Evolutionary conservation across 2,329 filamentous ascomycete genomes (phyloP).

Genomic region (Diplodia sapinea): DNA sequence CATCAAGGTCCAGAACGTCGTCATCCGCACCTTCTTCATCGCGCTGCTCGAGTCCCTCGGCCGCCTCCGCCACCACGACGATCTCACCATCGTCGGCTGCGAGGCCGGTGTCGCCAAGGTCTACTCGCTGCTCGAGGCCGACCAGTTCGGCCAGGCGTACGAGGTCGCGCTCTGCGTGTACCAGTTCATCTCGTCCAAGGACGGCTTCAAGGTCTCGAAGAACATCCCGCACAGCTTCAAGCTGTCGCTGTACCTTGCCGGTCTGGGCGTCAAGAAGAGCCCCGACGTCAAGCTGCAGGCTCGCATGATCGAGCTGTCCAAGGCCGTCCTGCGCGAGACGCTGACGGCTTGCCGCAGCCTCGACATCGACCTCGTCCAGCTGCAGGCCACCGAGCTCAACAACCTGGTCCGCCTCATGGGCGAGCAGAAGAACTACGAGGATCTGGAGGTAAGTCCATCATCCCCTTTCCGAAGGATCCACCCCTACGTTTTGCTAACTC

Average conservation of each 20-base stretch:
- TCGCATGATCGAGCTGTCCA: constrained; percentile 50
- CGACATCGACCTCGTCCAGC: constrained; percentile 52
- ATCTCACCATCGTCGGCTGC: constrained; percentile 22
- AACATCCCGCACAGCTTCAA: constrained; percentile 49
- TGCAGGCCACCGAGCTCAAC: constrained; percentile 51
- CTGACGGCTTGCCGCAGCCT: constrained; percentile 48
- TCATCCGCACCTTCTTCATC: constrained; percentile 30
- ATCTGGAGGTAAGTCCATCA: constrained; percentile 39
- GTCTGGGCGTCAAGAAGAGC: constrained; percentile 39
- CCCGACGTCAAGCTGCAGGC: constrained; percentile 44
- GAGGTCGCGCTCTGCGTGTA: constrained; percentile 45
- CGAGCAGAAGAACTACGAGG: constrained; percentile 54
- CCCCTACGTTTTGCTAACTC: no score
- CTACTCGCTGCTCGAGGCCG: constrained; percentile 35
- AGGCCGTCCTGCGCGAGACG: constrained; percentile 50
- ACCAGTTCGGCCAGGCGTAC: constrained; percentile 44
- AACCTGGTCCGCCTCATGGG: constrained; percentile 52
- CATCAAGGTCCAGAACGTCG: constrained; percentile 27
- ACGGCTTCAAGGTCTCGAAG: constrained; percentile 42
- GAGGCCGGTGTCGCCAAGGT: constrained; percentile 27
- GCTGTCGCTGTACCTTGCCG: constrained; percentile 43
- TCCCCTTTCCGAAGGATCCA: no score
- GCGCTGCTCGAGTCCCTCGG: constrained; percentile 28
- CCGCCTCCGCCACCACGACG: constrained; percentile 27
- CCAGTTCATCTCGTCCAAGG: constrained; percentile 41